Evolutionary conservation across 2,329 filamentous ascomycete species (phyloP).

Genomic region (Triangularia setosa): DNA sequence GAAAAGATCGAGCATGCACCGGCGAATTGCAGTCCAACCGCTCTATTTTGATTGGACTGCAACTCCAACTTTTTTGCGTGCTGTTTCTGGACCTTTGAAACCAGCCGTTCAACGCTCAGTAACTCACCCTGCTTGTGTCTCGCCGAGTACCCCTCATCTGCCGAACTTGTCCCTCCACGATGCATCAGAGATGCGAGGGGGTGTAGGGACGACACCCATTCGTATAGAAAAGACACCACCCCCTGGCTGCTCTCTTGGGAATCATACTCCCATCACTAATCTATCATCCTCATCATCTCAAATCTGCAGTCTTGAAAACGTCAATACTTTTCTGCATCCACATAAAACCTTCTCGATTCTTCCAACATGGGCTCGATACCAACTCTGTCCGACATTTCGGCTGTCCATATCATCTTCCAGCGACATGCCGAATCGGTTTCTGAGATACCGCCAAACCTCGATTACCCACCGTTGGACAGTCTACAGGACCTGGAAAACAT

Average conservation of each 20-base stretch:
- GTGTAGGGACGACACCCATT: not conserved
- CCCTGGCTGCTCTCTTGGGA: not conserved
- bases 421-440: constrained; percentile 1
- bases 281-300: not conserved
- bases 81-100: not conserved
- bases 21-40: not conserved
- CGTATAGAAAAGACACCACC: not conserved
- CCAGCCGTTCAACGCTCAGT: not conserved
- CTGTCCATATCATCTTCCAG: constrained; percentile 3
- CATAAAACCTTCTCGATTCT: not conserved
- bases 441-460: not conserved
- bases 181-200: not conserved
- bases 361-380: not conserved
- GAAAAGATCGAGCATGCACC: not conserved
- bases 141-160: not conserved
- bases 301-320: not conserved
- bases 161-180: not conserved
- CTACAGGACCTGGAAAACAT: not conserved
- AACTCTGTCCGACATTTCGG: not conserved
- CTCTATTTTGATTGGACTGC: not conserved
- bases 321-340: not conserved
- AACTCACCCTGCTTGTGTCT: not conserved
- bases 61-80: not conserved
- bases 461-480: not conserved
- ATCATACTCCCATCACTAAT: not conserved